Percentiles rank a stretch among this genome's conserved stretches.
phyloP scores from a whole-genome alignment of 2,329 filamentous ascomycete species.

The Acephala macrosclerotiorum region DNA sequence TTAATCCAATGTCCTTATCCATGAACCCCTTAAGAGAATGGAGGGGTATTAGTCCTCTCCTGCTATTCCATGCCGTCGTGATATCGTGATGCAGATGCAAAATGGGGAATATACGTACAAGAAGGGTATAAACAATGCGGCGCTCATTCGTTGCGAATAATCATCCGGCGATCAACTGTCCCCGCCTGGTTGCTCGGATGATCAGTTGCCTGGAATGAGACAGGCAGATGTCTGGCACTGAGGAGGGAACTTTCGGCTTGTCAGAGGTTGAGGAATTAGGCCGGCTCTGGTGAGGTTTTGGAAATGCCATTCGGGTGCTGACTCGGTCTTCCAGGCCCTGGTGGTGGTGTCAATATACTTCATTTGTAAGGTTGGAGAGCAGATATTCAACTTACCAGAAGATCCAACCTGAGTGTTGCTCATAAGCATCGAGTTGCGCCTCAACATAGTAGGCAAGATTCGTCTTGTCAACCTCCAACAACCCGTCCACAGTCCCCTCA shows the following conservation, averaged over 20 bases:
- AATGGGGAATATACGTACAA: slow-evolving; percentile 16
- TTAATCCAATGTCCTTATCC: background rate
- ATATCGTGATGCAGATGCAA: slow-evolving; percentile 16
- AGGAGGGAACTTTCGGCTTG: slow-evolving; percentile 36
- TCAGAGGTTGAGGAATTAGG: slow-evolving; percentile 48
- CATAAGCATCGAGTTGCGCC: slow-evolving; percentile 53
- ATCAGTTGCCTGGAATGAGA: slow-evolving; percentile 39
- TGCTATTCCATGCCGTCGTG: slow-evolving; percentile 14
- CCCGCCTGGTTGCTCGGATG: no score
- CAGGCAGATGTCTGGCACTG: slow-evolving; percentile 41
- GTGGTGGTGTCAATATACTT: no score
- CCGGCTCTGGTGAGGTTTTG: slow-evolving; percentile 48
- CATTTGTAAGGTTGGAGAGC: no score
- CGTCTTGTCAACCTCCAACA: slow-evolving; percentile 46
- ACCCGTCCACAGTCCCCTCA: slow-evolving; percentile 53
- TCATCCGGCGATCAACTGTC: background rate
- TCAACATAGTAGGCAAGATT: slow-evolving; percentile 51
- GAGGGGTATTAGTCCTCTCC: slow-evolving; percentile 22
- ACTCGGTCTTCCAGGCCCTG: slow-evolving; percentile 41
- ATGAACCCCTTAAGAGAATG: slow-evolving; percentile 30
- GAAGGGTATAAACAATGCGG: background rate
- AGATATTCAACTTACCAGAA: slow-evolving; percentile 48
- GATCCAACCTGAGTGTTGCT: slow-evolving; percentile 48
- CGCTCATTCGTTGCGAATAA: no score
- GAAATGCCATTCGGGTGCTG: slow-evolving; percentile 51